phyloP scores from a whole-genome alignment of 2,329 filamentous ascomycete species.

The Penicillium sp. region DNA sequence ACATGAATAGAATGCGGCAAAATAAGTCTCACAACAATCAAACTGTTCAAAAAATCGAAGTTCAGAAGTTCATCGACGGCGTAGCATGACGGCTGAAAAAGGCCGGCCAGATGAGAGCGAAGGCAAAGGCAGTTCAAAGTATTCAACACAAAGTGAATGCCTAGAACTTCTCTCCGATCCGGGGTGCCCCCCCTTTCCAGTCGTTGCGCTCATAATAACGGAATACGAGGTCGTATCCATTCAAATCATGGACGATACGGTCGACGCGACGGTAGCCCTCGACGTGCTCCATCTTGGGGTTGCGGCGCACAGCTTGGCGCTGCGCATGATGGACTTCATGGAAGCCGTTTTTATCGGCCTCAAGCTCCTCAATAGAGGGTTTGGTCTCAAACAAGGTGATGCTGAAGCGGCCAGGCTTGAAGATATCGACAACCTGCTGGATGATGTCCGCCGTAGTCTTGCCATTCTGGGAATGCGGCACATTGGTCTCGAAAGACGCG shows the following conservation, averaged over 20 bases:
- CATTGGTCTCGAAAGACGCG: constrained; percentile 97
- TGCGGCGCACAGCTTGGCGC: constrained; percentile 48
- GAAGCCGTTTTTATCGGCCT: constrained; percentile 33
- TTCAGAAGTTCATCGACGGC: constrained; percentile 6
- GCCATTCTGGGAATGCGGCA: constrained; percentile 84
- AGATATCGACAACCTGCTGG: constrained; percentile 91
- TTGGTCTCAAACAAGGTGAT: constrained; percentile 96
- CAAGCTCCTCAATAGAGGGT: constrained; percentile 48
- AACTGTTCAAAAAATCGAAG: constrained; percentile 2
- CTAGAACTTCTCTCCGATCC: constrained; percentile 59
- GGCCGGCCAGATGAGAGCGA: constrained; percentile 15
- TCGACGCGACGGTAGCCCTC: constrained; percentile 87
- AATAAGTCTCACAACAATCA: not conserved
- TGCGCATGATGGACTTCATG: constrained; percentile 47
- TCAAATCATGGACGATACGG: constrained; percentile 94
- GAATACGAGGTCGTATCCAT: constrained; percentile 96
- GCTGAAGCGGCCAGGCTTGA: constrained; percentile 96
- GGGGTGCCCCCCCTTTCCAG: constrained; percentile 69
- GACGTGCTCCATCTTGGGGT: constrained; percentile 72
- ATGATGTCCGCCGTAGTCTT: constrained; percentile 89
- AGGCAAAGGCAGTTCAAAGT: not conserved
- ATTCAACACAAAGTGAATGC: not conserved
- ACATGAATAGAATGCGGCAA: constrained; percentile 7
- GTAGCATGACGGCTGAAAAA: constrained; percentile 16
- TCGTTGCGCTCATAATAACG: constrained; percentile 92